These are phyloP conservation scores for Sporothrix humicola DNA, from an alignment of 2,329 filamentous ascomycete species.

Conservation along the genomic window DNA sequence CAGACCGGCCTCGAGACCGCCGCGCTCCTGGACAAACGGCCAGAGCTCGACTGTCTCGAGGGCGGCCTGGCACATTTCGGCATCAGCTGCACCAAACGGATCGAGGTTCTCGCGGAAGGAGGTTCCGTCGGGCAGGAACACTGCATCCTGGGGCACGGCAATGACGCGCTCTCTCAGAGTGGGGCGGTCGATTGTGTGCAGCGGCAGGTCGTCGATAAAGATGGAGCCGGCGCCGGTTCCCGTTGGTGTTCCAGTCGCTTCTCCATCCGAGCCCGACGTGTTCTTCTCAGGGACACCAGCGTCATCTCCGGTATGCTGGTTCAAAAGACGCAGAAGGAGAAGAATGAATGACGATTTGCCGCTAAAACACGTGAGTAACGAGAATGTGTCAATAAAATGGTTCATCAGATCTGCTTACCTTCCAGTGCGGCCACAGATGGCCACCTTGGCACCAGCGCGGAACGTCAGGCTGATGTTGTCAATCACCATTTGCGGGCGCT, in stretches of 20 bases:
- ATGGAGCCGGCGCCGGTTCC: slow-evolving; percentile 40
- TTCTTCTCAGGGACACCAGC: slow-evolving; percentile 3
- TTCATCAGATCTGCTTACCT: slow-evolving; percentile 35
- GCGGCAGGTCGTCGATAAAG: slow-evolving; percentile 51
- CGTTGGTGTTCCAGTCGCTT: slow-evolving; percentile 23
- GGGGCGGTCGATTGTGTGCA: slow-evolving; percentile 49
- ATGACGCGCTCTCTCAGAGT: slow-evolving; percentile 56
- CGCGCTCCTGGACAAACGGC: slow-evolving; percentile 40
- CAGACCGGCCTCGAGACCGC: slow-evolving; percentile 46
- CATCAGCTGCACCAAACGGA: slow-evolving; percentile 44
- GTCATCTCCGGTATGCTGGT: slow-evolving; percentile 41
- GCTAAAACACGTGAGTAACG: slow-evolving; percentile 34
- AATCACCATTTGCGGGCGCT: slow-evolving; percentile 41
- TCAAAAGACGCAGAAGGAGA: slow-evolving; percentile 50
- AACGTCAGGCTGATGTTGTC: slow-evolving; percentile 43
- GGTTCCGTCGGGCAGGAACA: slow-evolving; percentile 53
- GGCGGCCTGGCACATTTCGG: slow-evolving; percentile 44
- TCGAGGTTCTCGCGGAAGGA: slow-evolving; percentile 53
- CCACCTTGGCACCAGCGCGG: slow-evolving; percentile 47
- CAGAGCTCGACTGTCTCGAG: slow-evolving; percentile 48
- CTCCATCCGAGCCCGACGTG: neutral
- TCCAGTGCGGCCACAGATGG: slow-evolving; percentile 53
- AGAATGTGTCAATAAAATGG: neutral
- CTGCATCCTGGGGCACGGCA: slow-evolving; percentile 59
- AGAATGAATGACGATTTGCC: slow-evolving; percentile 54